Percentiles rank a stretch among this genome's conserved stretches.
These are phyloP conservation scores for Neofusicoccum ribis DNA, from an alignment of 2,329 filamentous ascomycete species.

Conservation along the genomic window DNA sequence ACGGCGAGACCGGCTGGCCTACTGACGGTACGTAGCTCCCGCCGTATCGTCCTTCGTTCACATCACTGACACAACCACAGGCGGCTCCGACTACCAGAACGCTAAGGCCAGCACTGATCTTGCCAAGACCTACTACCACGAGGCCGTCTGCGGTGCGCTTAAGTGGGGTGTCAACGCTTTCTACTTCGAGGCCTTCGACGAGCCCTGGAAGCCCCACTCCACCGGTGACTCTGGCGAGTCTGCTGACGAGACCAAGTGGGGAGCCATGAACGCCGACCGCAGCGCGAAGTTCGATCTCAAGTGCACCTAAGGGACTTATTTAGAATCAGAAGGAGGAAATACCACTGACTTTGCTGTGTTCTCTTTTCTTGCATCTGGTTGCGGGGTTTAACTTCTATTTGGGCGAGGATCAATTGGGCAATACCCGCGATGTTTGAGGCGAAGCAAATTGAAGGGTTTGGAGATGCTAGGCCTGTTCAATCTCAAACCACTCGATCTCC, in stretches of 20 bases:
- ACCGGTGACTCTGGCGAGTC: conserved; percentile 63
- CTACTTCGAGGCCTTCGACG: conserved; percentile 73
- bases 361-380: neutral
- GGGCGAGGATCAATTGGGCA: neutral
- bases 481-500: neutral
- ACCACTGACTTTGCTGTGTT: neutral
- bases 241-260: conserved; percentile 69
- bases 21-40: conserved; percentile 44
- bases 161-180: conserved; percentile 69
- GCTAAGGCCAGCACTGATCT: conserved; percentile 62
- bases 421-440: neutral
- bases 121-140: conserved; percentile 61
- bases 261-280: conserved; percentile 63
- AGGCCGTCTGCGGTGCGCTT: conserved; percentile 64
- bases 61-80: conserved; percentile 31
- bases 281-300: conserved; percentile 55
- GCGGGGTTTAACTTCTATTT: neutral
- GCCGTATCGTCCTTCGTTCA: conserved; percentile 14
- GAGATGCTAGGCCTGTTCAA: neutral
- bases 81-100: conserved; percentile 61
- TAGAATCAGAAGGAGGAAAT: neutral
- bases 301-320: neutral
- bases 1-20: conserved; percentile 69
- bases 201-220: conserved; percentile 68
- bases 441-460: neutral